Conservation (phyloP, 331 rosid genomes). For the Malus hybrid region DNA sequence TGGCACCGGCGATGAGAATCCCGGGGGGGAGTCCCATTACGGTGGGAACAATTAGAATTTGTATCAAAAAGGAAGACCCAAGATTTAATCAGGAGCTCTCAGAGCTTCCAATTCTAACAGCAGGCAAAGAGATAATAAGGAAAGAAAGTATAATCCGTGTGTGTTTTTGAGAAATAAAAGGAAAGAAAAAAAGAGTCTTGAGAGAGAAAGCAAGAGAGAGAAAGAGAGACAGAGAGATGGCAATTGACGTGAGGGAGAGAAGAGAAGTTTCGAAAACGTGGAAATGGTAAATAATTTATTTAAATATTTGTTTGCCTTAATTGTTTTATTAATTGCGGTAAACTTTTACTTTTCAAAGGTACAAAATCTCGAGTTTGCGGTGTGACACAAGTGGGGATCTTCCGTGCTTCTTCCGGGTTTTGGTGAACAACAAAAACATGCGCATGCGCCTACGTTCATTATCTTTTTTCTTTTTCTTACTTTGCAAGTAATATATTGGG, state of each 20-base stretch:
- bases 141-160: background rate
- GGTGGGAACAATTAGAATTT: background rate
- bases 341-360: background rate
- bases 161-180: background rate
- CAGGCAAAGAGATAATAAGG: background rate
- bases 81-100: background rate
- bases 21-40: constrained; percentile 29
- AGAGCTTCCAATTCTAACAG: background rate
- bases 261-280: constrained; percentile 18
- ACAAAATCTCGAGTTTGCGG: background rate
- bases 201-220: background rate
- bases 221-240: constrained; percentile 6
- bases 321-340: background rate
- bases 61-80: background rate
- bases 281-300: background rate
- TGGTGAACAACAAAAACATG: constrained; percentile 6
- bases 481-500: background rate
- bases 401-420: background rate
- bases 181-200: background rate
- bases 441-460: constrained; percentile 19
- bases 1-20: constrained; percentile 9
- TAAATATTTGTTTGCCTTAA: too few relatives aligned
- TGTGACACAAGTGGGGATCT: constrained; percentile 1
- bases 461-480: background rate
- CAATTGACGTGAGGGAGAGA: background rate